Base-by-base conservation (phyloP, 805 yeast genomes). In the Schwanniomyces sp. region DNA sequence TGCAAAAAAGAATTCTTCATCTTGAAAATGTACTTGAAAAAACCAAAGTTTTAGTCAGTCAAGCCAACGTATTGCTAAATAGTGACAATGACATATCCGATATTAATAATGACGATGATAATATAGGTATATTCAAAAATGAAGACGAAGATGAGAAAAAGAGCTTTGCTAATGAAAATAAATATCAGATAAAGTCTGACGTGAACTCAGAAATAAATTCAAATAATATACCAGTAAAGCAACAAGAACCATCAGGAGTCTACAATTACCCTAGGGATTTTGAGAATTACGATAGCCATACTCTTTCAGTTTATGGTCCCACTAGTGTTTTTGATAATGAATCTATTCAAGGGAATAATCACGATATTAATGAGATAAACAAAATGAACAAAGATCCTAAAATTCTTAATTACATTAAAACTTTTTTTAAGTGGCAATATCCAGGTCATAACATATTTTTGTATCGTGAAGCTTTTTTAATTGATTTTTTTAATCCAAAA, bases 101-200 rank as follows among this genome's bases (percentile, higher is more conserved):
- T 12, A 14, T 7, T 7, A 29, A 14, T 12, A 29, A 25, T 16
- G 41, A 36, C 5, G 24, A 24, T 8, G 34, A 17, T 7, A 28
- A 7, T 28, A 40, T 5, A 29, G 42, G 26, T 28, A 12, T 11
- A 8, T 7, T 32, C n/a, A n/a, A n/a, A 18, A 11, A 39, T 18
- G 50, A 53, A 24, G 56, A 55, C 30, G 49, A 46, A 2, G 57
- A 52, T 26, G 62, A 66, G 30, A 64, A 65, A 45, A 56, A 64
- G 7, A 66, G 6, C 4, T 10, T 8, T 27, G 30, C 4, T 10
- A 11, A 7, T 10, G 30, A 27, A 3, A 11, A 26, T 26, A 26
- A 9, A 11, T 8, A 27, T 8, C 30, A 27, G 6, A 11, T 10
- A 27, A 8, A 4, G 12, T 4, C 4, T 5, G 37, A 32, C 4